Evolutionary conservation across 2,329 filamentous ascomycete genomes (phyloP), one percentile per base, ranked within the genome.

Genomic region (Cladophialophora bantiana): DNA sequence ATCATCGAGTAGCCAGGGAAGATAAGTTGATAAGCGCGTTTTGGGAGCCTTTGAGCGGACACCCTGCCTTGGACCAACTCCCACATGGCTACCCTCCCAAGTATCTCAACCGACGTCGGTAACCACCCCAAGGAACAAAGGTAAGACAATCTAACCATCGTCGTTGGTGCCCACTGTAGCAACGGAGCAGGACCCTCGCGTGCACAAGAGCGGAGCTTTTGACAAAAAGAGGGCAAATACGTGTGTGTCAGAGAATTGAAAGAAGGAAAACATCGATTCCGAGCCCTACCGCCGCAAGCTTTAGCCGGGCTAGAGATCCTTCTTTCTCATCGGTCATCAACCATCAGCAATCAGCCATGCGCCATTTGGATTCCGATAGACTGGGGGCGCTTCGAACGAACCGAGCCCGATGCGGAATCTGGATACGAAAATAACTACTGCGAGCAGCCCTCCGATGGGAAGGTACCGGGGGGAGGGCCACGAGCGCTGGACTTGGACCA

Each of bases 371-470:
- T 59, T 50, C 57, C 40, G 57, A 52, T 15, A 26, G 42, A 20
- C 45, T 59, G 31, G 57, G 31, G 31, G 20, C 55, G 26, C 13
- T 50, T 50, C 56, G 26, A 59, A 59, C 26, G 10, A 31, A 40
- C 38, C 55, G 36, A 57, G 55, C 56, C 56, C 32, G 40, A 48
- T 50, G 38, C 35, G 57, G 57, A 59, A 59, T 48, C 40, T 59
- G 40, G 7, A 59, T 35, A 59, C 57, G 57, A 36, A 13, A 50
- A 50, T 6, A 12, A 59, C 50, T 59, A 6, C 36, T 31, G 48
- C 45, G 59, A 53, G 18, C 48, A 31, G n/a, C 42, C 2, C 13
- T 54, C 59, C 58, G 58, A 52, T 36, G 26, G 26, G 40, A 38
- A 60, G 59, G 45, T 42, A 1, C 48, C 48, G 59, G 35, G 59